Conservation (phyloP, 495 filamentous ascomycete genomes). For the Neurospora sp. region DNA sequence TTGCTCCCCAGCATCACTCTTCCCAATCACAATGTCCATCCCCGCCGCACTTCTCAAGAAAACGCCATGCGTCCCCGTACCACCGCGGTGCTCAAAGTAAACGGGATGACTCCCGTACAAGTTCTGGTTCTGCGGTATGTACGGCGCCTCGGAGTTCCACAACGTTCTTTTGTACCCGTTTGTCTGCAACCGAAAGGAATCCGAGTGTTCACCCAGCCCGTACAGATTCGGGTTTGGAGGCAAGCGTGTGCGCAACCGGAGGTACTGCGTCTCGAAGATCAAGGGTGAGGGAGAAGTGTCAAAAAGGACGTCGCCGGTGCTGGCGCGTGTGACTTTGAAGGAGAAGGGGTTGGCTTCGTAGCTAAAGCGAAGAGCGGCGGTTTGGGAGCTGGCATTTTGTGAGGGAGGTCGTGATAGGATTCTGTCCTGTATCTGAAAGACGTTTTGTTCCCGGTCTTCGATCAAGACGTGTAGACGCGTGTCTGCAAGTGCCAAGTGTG, state of each 20-base stretch:
- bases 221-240: slow-evolving; percentile 63
- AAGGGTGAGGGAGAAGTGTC: slow-evolving; percentile 61
- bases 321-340: slow-evolving; percentile 57
- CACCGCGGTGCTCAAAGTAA: slow-evolving; percentile 69
- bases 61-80: slow-evolving; percentile 61
- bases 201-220: slow-evolving; percentile 71
- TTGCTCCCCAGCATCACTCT: slow-evolving; percentile 46
- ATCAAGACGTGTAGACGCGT: slow-evolving; percentile 75
- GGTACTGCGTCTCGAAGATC: slow-evolving; percentile 70
- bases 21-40: slow-evolving; percentile 77
- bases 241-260: slow-evolving; percentile 59
- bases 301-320: slow-evolving; percentile 61
- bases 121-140: slow-evolving; percentile 42
- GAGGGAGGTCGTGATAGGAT: slow-evolving; percentile 53
- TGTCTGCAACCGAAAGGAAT: slow-evolving; percentile 58
- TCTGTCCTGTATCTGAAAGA: slow-evolving; percentile 68
- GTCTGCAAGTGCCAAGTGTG: slow-evolving; percentile 32
- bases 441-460: slow-evolving; percentile 55
- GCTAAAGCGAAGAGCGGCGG: slow-evolving; percentile 51
- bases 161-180: slow-evolving; percentile 68
- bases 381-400: slow-evolving; percentile 8
- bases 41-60: slow-evolving; percentile 78
- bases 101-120: slow-evolving; percentile 78
- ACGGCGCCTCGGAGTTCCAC: slow-evolving; percentile 70
- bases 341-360: slow-evolving; percentile 59